Evolutionary conservation across 345 rosid genomes (phyloP), one percentile per base, ranked within the genome.

Genomic region (Corchorus olitorius): DNA sequence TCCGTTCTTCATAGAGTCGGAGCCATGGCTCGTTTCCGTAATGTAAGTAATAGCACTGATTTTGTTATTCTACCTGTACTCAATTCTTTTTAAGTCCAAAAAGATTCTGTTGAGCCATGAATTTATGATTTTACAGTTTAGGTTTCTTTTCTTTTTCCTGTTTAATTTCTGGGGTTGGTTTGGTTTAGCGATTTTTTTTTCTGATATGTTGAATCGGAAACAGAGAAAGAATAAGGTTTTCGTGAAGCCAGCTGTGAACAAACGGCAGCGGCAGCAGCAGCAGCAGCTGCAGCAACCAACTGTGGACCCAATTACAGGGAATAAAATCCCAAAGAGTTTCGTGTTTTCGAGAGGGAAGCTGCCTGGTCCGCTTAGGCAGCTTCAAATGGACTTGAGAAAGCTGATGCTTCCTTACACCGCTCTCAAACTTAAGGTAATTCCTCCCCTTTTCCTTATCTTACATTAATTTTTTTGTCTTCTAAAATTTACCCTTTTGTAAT

Each of bases 381-480:
- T 96, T 63, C 93, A 91, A 83, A 83, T 90, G 94, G 94, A 96
- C 77, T 78, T 96, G 80, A 92, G 98, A 70, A 96, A 92, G 81
- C 79, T 96, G 72, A 96, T 96, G 98, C 97, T 92, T 77, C 99
- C 99, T 4, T 89, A 83, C 74, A 96, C 98, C 73, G 99, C 98
- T 82, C 97, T 96, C 80, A 93, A 76, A 53, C 86, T 95, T 33
- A 95, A 90, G 94, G 99, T 92, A 55, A 45, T 65, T 48, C 68
- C 6, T 34, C 74, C 4, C 50, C 35, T 27, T 37, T 72, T 35
- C n/a, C 27, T 35, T 46, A 46, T 9, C 2, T n/a, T 41, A 34
- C 33, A 34, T 1, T 17, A 43, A 6, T 22, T 49, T n/a, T 11
- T 39, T 27, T 43, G 55, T 7, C 33, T 17, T 19, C 48, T 67